These are phyloP conservation scores for Hortiboletus campestris DNA, from an alignment of 768 basidiomycete genomes.

Conservation along the genomic window DNA sequence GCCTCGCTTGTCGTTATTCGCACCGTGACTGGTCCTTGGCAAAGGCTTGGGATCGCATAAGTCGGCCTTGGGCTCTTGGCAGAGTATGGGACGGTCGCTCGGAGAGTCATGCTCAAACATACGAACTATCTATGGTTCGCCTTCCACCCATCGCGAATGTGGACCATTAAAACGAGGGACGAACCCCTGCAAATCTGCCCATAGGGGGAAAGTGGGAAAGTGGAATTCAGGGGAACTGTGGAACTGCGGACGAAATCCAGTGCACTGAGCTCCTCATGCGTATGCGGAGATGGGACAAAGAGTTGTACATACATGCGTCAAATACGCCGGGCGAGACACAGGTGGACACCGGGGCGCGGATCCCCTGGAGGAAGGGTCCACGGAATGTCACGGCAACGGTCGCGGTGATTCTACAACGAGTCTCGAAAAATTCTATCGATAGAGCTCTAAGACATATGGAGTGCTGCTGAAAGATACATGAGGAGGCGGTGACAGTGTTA, in stretches of 20 bases:
- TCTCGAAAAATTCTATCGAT: not conserved
- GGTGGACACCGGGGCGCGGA: not conserved
- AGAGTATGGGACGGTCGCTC: not conserved
- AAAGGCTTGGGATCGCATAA: conserved; percentile 15
- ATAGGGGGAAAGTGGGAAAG: not conserved
- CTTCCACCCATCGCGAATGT: not conserved
- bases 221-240: not conserved
- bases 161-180: not conserved
- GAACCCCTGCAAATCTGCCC: not conserved
- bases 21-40: not conserved
- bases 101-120: not conserved
- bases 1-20: not conserved
- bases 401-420: not conserved
- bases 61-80: not conserved
- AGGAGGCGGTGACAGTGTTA: conserved; percentile 8
- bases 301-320: conserved; percentile 3
- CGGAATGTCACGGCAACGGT: not conserved
- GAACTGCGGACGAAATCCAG: not conserved
- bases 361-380: not conserved
- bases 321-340: conserved; percentile 5
- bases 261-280: not conserved
- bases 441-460: too few species aligned
- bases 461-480: not conserved
- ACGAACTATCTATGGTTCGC: not conserved
- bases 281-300: not conserved